Evolutionary conservation across 768 basidiomycete genomes (phyloP).

Genomic region (Sarcomyxa edulis): DNA sequence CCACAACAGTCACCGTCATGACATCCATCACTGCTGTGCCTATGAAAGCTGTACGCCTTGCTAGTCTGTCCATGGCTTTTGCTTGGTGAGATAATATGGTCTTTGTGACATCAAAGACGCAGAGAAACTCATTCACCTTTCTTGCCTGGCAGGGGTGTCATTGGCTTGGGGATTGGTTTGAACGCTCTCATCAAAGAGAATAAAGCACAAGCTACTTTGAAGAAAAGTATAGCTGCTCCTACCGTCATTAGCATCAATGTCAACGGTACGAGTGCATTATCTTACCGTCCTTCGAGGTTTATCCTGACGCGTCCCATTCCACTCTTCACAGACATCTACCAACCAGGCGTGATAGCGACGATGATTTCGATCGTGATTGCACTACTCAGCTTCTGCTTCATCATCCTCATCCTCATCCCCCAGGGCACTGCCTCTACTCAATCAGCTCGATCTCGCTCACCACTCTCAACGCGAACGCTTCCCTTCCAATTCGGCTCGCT

Average conservation of each 20-base stretch:
- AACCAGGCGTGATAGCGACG: slow-evolving; percentile 14
- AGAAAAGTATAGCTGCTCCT: slow-evolving; percentile 10
- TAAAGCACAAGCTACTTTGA: slow-evolving; percentile 9
- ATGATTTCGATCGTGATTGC: slow-evolving; percentile 12
- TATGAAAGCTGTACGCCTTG: slow-evolving; percentile 16
- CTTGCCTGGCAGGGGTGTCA: too few relatives aligned
- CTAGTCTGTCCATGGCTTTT: slow-evolving; percentile 22
- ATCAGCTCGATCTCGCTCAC: too few relatives aligned
- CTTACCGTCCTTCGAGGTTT: not conserved
- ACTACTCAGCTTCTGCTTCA: slow-evolving; percentile 8
- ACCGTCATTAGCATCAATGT: slow-evolving; percentile 12
- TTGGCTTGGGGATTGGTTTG: slow-evolving; percentile 8
- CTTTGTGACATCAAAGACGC: slow-evolving; percentile 15
- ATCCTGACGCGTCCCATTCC: slow-evolving; percentile 1
- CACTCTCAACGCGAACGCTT: slow-evolving; percentile 16
- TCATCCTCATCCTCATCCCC: slow-evolving; percentile 10
- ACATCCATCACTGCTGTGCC: slow-evolving; percentile 10
- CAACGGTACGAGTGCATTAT: slow-evolving; percentile 8
- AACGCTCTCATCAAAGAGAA: slow-evolving; percentile 17
- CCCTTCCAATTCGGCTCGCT: slow-evolving; percentile 27
- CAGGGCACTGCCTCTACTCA: not conserved
- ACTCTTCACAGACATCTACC: slow-evolving; percentile 17
- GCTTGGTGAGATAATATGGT: too few relatives aligned
- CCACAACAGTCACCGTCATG: too few relatives aligned
- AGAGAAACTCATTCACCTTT: not conserved